A percentile compares a stretch with the other conserved stretches of the same genome.
Evolutionary conservation across 73 alveolate species (phyloP).

Genomic region (Paramecium tetraurelia): DNA sequence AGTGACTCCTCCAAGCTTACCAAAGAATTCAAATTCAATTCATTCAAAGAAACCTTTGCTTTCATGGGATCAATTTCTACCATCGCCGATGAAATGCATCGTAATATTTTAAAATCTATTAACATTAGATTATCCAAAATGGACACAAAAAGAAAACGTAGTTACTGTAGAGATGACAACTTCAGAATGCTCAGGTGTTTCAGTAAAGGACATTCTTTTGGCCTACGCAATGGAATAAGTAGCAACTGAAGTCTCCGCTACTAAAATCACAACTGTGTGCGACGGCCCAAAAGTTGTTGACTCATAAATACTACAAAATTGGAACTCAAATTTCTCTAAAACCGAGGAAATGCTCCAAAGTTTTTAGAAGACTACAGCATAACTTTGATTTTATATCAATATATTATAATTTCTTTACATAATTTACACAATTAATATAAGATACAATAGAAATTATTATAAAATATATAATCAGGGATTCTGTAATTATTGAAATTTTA

Average conservation of each 20-base stretch:
- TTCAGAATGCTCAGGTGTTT: neutral
- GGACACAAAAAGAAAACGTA: neutral
- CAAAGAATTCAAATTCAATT: neutral
- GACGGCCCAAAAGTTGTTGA: neutral
- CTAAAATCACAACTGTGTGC: neutral
- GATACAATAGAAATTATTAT: neutral
- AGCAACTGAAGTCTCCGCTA: neutral
- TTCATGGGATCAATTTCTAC: neutral
- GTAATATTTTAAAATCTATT: neutral
- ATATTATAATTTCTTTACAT: neutral
- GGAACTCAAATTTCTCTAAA: slow-evolving; percentile 25
- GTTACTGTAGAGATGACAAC: neutral
- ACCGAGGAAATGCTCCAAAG: neutral
- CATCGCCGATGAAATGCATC: slow-evolving; percentile 5
- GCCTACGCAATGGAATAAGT: neutral
- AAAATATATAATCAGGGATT: neutral
- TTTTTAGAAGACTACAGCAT: slow-evolving; percentile 4
- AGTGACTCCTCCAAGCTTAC: neutral
- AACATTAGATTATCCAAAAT: slow-evolving; percentile 4
- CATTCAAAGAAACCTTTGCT: slow-evolving; percentile 12
- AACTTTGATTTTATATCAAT: slow-evolving; percentile 3
- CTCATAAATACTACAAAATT: neutral
- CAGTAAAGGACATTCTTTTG: neutral
- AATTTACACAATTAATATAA: neutral
- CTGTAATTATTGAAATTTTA: neutral